These are phyloP conservation scores for Pythium sp. DNA, from an alignment of 352 stramenopile genomes.

Conservation along the genomic window DNA sequence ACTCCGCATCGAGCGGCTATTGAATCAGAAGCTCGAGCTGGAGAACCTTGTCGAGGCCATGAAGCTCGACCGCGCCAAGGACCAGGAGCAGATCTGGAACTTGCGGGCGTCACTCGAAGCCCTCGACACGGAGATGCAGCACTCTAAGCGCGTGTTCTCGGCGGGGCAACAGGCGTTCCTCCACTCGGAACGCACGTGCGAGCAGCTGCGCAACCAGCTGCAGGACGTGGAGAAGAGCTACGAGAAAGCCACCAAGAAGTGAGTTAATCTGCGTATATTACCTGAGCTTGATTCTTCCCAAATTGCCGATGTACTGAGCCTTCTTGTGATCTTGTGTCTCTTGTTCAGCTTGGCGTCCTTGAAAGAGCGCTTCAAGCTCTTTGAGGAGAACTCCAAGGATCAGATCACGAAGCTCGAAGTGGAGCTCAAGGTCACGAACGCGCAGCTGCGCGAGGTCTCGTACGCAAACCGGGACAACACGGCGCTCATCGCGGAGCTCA, in stretches of 20 bases:
- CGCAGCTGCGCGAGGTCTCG: slow-evolving; percentile 70
- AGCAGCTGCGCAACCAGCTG: slow-evolving; percentile 64
- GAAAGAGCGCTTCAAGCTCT: slow-evolving; percentile 73
- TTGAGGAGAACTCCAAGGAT: slow-evolving; percentile 71
- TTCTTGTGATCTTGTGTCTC: not conserved
- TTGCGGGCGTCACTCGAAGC: slow-evolving; percentile 60
- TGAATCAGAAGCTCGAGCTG: slow-evolving; percentile 80
- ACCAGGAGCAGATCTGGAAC: slow-evolving; percentile 75
- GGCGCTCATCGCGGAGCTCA: slow-evolving; percentile 52
- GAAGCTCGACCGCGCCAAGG: slow-evolving; percentile 51
- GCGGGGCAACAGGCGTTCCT: slow-evolving; percentile 74
- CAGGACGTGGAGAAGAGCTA: slow-evolving; percentile 78
- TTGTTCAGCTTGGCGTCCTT: slow-evolving; percentile 52
- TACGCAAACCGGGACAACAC: slow-evolving; percentile 76
- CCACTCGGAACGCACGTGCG: slow-evolving; percentile 61
- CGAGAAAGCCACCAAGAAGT: slow-evolving; percentile 75
- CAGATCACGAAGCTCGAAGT: slow-evolving; percentile 80
- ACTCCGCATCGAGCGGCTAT: slow-evolving; percentile 64
- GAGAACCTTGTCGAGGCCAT: slow-evolving; percentile 57
- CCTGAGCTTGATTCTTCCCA: not conserved
- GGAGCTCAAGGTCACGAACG: slow-evolving; percentile 71
- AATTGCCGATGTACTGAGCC: not conserved
- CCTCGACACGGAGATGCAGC: slow-evolving; percentile 73
- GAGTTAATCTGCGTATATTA: slow-evolving; percentile 7
- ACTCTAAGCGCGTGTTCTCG: slow-evolving; percentile 78